phyloP scores from a whole-genome alignment of 805 yeast genomes.

The Cyberlindnera japonica region DNA sequence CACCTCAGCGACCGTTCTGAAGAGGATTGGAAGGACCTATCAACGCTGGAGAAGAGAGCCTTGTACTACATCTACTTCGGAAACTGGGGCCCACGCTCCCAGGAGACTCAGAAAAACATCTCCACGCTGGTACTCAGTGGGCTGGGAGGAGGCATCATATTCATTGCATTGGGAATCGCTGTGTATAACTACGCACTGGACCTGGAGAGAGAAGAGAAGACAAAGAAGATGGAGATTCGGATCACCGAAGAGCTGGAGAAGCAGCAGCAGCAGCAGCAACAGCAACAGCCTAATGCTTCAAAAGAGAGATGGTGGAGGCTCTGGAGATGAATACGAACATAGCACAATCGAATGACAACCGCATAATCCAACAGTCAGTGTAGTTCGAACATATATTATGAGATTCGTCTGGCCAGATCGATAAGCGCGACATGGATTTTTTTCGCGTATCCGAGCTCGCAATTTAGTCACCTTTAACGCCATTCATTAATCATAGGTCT shows the following conservation, averaged over 20 bases:
- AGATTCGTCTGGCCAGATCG: background rate
- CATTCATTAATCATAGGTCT: too few species aligned
- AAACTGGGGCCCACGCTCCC: conserved; percentile 35
- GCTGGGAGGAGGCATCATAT: conserved; percentile 17
- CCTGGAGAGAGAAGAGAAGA: conserved; percentile 17
- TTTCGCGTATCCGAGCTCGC: conserved; percentile 6
- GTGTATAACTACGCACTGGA: conserved; percentile 21
- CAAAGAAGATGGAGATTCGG: conserved; percentile 4
- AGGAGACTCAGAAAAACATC: conserved; percentile 3
- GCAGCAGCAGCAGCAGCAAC: background rate
- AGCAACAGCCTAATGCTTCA: background rate
- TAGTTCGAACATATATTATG: background rate
- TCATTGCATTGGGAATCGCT: conserved; percentile 20
- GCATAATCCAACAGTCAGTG: background rate
- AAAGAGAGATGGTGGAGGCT: conserved; percentile 4
- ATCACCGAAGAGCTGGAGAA: conserved; percentile 9
- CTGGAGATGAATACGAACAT: background rate
- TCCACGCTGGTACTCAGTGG: conserved; percentile 19
- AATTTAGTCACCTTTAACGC: background rate
- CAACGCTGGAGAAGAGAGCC: conserved; percentile 28
- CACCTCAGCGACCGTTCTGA: conserved; percentile 32
- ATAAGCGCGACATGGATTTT: background rate
- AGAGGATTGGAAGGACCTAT: conserved; percentile 31
- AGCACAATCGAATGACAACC: background rate
- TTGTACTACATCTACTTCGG: conserved; percentile 37